Base-by-base conservation (phyloP, 2,329 filamentous ascomycete species). In the Diaporthe vexans region DNA sequence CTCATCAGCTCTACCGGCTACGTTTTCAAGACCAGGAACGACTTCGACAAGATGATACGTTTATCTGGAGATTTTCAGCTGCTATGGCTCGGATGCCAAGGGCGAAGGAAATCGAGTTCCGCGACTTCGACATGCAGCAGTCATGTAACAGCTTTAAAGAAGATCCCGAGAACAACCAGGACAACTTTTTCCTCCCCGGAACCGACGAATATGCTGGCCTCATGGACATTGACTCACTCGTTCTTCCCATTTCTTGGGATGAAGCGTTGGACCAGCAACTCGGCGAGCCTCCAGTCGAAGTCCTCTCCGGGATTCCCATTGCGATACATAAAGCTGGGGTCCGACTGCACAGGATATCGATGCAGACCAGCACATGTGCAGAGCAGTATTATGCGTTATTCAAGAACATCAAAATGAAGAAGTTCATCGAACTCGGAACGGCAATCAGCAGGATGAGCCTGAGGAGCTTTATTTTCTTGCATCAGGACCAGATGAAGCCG, bases 221-320 rank as follows among this genome's bases (percentile, higher is more conserved):
- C 7, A 29, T 77, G 10, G 57, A 58, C 17, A 56, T 76, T 4
- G 61, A 71, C 46, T 69, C 71, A 15, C 35, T 77, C 1, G 33
- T 69, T 24, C 61, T 75, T 17, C 76, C 76, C 1, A 63, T 74
- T 9, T 74, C 76, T 37, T 67, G 69, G 33, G 54, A 65, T 26
- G 72, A 75, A 4, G 72, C 58, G 0, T 33, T n/a, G 21, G 57
- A 54, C 17, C 40, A 52, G 3, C 56, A 46, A 9, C 35, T 73
- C n/a, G 63, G 58, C 48, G 59, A 33, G 0, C 65, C 74, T 6
- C 71, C 71, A 3, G 21, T 52, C 4, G 57, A 73, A 26, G n/a
- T 73, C 3, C 29, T 73, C 5, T 71, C 71, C 43, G n/a, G 11
- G 33, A 58, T 75, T 21, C 74, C 74, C 5, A 15, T 21, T 7